Evolutionary conservation across 441 rosid species (phyloP).

Genomic region (Adansonia rubrostipa): DNA sequence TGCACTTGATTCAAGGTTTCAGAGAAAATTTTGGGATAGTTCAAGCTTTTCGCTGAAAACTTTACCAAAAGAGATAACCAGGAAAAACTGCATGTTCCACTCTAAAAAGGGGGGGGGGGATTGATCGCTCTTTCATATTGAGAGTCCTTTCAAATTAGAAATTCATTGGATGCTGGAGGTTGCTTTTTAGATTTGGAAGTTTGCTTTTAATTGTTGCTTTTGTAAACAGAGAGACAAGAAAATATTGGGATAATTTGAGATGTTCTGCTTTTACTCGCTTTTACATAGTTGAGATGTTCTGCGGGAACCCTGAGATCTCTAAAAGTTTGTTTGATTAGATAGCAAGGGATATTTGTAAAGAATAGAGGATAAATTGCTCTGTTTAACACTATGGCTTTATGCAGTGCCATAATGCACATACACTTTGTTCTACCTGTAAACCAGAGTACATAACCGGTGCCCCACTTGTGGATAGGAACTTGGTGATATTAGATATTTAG

Average conservation of each 20-base stretch:
- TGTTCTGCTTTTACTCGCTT: not conserved
- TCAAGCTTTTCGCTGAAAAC: not conserved
- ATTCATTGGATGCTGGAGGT: not conserved
- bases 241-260: not conserved
- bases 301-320: not conserved
- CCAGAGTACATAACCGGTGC: constrained; percentile 80
- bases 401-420: constrained; percentile 89
- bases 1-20: not conserved
- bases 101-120: not conserved
- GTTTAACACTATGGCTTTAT: constrained; percentile 24
- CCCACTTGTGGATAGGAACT: constrained; percentile 83
- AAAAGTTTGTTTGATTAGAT: not conserved
- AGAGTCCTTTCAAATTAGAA: not conserved
- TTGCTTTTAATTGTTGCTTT: not conserved
- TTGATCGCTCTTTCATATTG: not conserved
- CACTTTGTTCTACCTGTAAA: constrained; percentile 84
- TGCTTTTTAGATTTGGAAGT: not conserved
- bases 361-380: constrained; percentile 13
- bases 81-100: not conserved
- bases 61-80: not conserved
- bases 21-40: not conserved
- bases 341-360: not conserved
- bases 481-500: constrained; percentile 71
- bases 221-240: not conserved
- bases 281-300: not conserved